A percentile compares a stretch with the other conserved stretches of the same genome.
These are phyloP conservation scores for Bothriochloa decipiens DNA, from an alignment of 176 grass and related monocot genomes.

Conservation along the genomic window DNA sequence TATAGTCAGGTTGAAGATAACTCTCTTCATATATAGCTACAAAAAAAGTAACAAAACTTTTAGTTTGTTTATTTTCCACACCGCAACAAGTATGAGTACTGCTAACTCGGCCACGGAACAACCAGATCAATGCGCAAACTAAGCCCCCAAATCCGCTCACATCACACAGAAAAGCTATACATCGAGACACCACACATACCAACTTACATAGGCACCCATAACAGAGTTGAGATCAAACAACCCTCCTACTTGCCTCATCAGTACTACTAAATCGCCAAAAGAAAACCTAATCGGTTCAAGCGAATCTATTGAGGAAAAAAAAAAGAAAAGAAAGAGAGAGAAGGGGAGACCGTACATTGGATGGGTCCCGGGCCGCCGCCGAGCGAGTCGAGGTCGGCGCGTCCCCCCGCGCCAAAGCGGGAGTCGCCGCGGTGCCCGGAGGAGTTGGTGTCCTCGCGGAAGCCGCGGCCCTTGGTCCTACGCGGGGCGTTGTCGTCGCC, in stretches of 20 bases:
- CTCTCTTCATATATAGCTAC: not conserved
- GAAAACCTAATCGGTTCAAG: not conserved
- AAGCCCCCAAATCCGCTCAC: not conserved
- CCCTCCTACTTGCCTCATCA: not conserved
- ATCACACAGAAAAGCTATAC: not conserved
- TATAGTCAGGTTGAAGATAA: not conserved
- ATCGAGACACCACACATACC: not conserved
- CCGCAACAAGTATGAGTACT: not conserved
- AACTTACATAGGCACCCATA: not conserved
- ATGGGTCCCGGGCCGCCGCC: constrained; percentile 76
- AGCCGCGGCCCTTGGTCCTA: constrained; percentile 89
- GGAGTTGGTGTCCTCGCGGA: constrained; percentile 62
- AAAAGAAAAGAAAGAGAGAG: not conserved
- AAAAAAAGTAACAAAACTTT: not conserved
- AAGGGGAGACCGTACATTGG: constrained; percentile 51
- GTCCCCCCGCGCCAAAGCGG: constrained; percentile 46
- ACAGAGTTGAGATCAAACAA: not conserved
- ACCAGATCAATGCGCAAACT: not conserved
- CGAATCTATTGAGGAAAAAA: not conserved
- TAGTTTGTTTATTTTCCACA: not conserved
- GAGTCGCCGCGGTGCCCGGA: constrained; percentile 54
- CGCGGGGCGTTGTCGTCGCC: constrained; percentile 38
- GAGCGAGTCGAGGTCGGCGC: constrained; percentile 62
- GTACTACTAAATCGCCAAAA: not conserved
- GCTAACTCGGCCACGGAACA: not conserved